These are phyloP conservation scores for Thermothielavioides terrestris DNA, from an alignment of 495 filamentous ascomycete species.

Conservation along the genomic window DNA sequence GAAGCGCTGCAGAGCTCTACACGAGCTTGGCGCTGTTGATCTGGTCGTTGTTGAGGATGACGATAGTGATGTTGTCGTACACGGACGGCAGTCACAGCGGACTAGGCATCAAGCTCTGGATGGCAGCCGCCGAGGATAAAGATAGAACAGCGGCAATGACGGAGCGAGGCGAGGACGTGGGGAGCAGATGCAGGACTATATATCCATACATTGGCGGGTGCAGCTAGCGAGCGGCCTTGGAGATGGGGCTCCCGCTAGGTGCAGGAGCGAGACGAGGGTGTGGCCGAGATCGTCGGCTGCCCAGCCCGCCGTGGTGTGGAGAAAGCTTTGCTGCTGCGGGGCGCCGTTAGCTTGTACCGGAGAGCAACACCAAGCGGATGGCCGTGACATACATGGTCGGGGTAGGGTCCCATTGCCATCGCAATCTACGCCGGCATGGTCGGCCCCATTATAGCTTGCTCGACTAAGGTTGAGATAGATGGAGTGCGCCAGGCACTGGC, in stretches of 20 bases:
- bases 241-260: conserved; percentile 19
- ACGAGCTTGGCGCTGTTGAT: no score
- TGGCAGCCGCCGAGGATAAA: conserved; percentile 16
- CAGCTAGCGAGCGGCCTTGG: conserved; percentile 24
- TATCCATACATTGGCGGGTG: conserved; percentile 24
- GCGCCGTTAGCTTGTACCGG: conserved; percentile 4
- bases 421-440: conserved; percentile 4
- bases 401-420: conserved; percentile 9
- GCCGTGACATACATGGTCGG: no score
- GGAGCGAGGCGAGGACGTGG: conserved; percentile 24
- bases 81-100: neutral
- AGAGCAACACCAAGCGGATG: no score
- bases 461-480: conserved; percentile 27
- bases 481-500: conserved; percentile 13
- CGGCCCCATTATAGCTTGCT: conserved; percentile 18
- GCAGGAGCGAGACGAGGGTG: conserved; percentile 24
- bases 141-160: conserved; percentile 19
- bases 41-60: no score
- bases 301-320: conserved; percentile 23
- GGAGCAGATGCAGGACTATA: conserved; percentile 28
- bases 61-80: conserved; percentile 4
- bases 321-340: conserved; percentile 13
- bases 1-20: neutral
- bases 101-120: conserved; percentile 3
- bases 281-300: conserved; percentile 17